Evolutionary conservation across 495 filamentous ascomycete species (phyloP).

Genomic region (Cladorrhinum samala): DNA sequence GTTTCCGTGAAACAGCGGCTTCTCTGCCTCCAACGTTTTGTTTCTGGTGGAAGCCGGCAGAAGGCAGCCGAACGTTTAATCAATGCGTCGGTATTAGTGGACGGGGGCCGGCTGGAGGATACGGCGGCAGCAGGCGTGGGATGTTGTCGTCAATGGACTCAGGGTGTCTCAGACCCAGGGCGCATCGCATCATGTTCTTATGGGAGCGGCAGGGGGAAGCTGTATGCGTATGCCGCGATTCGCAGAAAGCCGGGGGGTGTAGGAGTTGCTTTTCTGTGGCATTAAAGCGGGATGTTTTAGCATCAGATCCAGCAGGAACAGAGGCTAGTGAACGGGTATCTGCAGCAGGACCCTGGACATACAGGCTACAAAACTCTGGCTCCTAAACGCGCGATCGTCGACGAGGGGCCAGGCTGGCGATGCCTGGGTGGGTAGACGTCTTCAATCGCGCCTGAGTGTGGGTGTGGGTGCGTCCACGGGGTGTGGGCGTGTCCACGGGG

Average conservation of each 20-base stretch:
- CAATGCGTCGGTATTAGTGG: constrained; percentile 23
- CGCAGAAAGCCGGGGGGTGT: constrained; percentile 12
- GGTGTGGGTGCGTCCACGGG: background rate
- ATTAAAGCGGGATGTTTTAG: background rate
- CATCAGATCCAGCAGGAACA: constrained; percentile 2
- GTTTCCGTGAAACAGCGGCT: constrained; percentile 26
- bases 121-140: constrained; percentile 13
- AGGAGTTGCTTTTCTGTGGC: background rate
- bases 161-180: constrained; percentile 31
- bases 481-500: too few relatives aligned
- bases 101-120: constrained; percentile 19
- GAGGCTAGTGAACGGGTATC: background rate
- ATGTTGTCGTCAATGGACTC: constrained; percentile 32
- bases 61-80: constrained; percentile 18
- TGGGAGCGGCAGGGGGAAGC: constrained; percentile 8
- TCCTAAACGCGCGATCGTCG: constrained; percentile 9
- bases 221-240: constrained; percentile 14
- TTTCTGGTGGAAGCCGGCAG: constrained; percentile 17
- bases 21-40: constrained; percentile 14
- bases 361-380: constrained; percentile 6
- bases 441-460: background rate
- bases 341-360: background rate
- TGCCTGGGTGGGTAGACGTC: background rate
- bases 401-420: background rate
- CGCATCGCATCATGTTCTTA: constrained; percentile 36